phyloP scores from a whole-genome alignment of 1,284 basidiomycete genomes.

The Heterobasidion irregulare region DNA sequence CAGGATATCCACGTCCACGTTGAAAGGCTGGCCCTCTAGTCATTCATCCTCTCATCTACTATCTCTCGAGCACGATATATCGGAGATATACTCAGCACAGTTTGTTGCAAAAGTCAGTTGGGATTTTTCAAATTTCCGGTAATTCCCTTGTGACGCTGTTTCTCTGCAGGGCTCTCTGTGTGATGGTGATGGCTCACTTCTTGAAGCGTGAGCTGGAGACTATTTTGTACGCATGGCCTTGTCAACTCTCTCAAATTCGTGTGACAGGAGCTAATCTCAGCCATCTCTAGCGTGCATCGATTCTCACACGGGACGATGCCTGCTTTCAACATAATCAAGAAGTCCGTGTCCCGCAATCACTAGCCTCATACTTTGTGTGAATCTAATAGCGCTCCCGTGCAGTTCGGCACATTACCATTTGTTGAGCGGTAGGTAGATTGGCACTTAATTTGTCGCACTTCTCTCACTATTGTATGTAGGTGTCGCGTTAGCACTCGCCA shows the following conservation, averaged over 20 bases:
- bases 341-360: conserved; percentile 41
- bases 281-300: conserved; percentile 63
- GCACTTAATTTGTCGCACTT: background rate
- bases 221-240: conserved; percentile 51
- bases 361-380: background rate
- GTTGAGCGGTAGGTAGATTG: conserved; percentile 49
- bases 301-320: conserved; percentile 98
- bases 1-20: no score
- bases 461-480: conserved; percentile 25
- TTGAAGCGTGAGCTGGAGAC: conserved; percentile 93
- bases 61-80: conserved; percentile 64
- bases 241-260: no score
- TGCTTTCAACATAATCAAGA: conserved; percentile 80
- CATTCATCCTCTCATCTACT: conserved; percentile 86
- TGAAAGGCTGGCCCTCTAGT: conserved; percentile 78
- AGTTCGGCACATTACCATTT: conserved; percentile 89
- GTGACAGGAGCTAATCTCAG: background rate
- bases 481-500: conserved; percentile 66
- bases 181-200: conserved; percentile 82
- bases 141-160: background rate
- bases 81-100: conserved; percentile 66
- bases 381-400: conserved; percentile 5
- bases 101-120: conserved; percentile 63
- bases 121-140: background rate
- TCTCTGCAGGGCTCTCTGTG: conserved; percentile 62